Base-by-base conservation (phyloP, 2,329 filamentous ascomycete genomes). In the Cordyceps pruinosa region DNA sequence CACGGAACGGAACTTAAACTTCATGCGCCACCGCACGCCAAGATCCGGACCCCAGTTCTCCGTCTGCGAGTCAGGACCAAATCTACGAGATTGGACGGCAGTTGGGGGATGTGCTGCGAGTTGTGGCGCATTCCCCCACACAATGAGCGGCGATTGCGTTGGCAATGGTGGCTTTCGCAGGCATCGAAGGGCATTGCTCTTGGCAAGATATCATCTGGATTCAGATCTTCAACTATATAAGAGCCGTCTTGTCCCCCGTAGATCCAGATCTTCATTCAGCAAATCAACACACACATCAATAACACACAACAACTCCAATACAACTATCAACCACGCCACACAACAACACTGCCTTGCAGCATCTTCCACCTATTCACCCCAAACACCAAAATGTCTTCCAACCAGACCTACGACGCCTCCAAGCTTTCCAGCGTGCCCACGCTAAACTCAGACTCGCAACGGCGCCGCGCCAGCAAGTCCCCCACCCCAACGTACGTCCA, bases 1-100 rank as follows among this genome's bases (percentile, higher is more conserved):
- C 37, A 30, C 50, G 34, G 19, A 19, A 23, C 17, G 23, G 12
- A 51, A 35, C 3, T 47, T 55, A 55, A 46, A 47, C 41, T 55
- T 46, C 25, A 47, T 39, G 23, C 52, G 42, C 51, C 51, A 35
- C 51, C 51, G 46, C 50, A 42, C 51, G 51, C 52, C 52, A 55
- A 55, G 52, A 55, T 35, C 50, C 5, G 30, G 32, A 39, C 41
- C 52, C n/a, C 41, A 47, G 42, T 37, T 39, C 30, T n/a, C 32
- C 42, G 23, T 15, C 42, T 15, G 13, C 34, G 42, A 39, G 52
- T 39, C 12, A 25, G 42, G 47, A 47, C 23, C 25, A 30, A 47
- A 55, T 39, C 52, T 55, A 32, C 8, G 39, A 53, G 39, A 37
- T 45, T 35, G 39, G 50, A 34, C 41, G 39, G 50, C 39, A 44